Conservation (phyloP, 768 basidiomycete genomes). For the Tubosaeta sp. region DNA sequence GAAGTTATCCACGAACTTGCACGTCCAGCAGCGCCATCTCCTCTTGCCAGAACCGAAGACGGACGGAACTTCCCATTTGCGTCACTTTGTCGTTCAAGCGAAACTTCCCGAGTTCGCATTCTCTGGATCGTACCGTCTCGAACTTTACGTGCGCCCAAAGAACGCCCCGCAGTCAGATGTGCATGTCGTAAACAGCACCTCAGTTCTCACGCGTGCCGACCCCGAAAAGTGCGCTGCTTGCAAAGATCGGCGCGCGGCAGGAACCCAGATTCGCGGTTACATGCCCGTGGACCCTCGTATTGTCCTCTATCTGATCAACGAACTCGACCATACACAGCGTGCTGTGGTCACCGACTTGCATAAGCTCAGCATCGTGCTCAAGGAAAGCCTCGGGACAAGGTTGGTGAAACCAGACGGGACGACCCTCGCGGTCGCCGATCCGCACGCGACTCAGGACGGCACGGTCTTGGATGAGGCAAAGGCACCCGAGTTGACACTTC, state of each 20-base stretch:
- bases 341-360: not conserved
- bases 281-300: constrained; percentile 14
- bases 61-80: not conserved
- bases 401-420: constrained; percentile 9
- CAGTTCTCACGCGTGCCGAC: constrained; percentile 8
- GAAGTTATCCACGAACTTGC: not conserved
- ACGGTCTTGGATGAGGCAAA: not conserved
- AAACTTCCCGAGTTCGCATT: constrained; percentile 15
- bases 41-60: not conserved
- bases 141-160: constrained; percentile 12
- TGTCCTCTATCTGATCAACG: constrained; percentile 7
- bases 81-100: constrained; percentile 6
- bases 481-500: constrained; percentile 10
- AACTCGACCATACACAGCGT: not conserved
- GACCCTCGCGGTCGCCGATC: constrained; percentile 3
- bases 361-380: not conserved
- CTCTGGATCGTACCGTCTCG: constrained; percentile 17
- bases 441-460: not conserved
- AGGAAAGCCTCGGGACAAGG: not conserved
- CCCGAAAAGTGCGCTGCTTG: constrained; percentile 10
- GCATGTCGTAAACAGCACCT: constrained; percentile 13
- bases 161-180: not conserved
- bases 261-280: constrained; percentile 11
- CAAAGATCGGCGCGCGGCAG: constrained; percentile 6
- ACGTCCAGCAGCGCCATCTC: not conserved